A percentile compares a stretch with the other conserved stretches of the same genome.
Evolutionary conservation across 2,329 filamentous ascomycete species (phyloP).

Genomic region (Fusarium transvaalense): DNA sequence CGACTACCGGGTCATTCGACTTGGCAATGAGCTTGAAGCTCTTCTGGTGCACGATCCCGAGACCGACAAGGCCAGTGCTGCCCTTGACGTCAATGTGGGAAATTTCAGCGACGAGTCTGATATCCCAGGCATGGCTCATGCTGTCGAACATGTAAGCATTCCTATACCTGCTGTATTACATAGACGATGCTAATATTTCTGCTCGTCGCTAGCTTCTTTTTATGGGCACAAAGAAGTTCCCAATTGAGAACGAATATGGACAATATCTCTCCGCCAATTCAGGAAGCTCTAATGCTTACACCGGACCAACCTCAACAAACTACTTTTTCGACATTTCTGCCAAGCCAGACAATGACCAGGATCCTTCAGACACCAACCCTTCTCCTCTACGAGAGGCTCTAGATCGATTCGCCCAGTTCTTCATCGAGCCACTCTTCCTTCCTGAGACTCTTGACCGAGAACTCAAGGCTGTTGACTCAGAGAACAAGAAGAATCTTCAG

Average conservation of each 20-base stretch:
- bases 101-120: conserved; percentile 92
- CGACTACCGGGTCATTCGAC: conserved; percentile 85
- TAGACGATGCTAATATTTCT: conserved; percentile 30
- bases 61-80: conserved; percentile 96
- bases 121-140: conserved; percentile 95
- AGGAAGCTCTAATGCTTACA: conserved; percentile 95
- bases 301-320: conserved; percentile 92
- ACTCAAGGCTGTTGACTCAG: conserved; percentile 89
- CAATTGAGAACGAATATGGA: conserved; percentile 94
- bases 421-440: conserved; percentile 88
- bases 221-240: conserved; percentile 99
- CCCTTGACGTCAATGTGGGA: conserved; percentile 95
- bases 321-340: conserved; percentile 97
- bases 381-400: conserved; percentile 81
- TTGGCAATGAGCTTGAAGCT: conserved; percentile 89
- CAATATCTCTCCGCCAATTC: conserved; percentile 92
- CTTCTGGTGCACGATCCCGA: conserved; percentile 93
- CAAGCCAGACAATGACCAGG: conserved; percentile 73
- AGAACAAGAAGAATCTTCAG: conserved; percentile 98
- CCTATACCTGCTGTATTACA: neutral
- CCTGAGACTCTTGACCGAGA: conserved; percentile 88
- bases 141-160: conserved; percentile 82
- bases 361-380: conserved; percentile 66
- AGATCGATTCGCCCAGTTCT: conserved; percentile 94
- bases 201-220: conserved; percentile 75